These are phyloP conservation scores for Suillus variegatus DNA, from an alignment of 768 basidiomycete genomes.

Conservation along the genomic window DNA sequence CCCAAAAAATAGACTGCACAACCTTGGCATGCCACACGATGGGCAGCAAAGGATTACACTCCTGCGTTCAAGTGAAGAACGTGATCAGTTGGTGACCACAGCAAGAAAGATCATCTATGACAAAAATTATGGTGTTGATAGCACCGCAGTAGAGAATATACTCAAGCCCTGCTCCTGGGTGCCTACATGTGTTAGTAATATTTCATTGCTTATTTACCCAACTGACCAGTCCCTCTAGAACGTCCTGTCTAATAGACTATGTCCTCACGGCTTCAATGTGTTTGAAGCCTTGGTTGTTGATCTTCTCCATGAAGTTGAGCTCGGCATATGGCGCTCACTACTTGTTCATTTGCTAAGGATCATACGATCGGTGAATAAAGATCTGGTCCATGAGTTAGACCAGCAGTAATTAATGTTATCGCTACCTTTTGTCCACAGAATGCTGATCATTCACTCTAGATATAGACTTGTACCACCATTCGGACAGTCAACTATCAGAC, in stretches of 20 bases:
- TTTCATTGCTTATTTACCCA: neutral
- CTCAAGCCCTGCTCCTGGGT: conserved; percentile 17
- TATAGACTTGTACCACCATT: conserved; percentile 33
- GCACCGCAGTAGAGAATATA: conserved; percentile 12
- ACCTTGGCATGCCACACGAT: conserved; percentile 31
- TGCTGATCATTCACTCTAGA: conserved; percentile 15
- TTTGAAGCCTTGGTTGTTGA: conserved; percentile 33
- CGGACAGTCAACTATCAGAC: conserved; percentile 31
- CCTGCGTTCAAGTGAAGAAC: conserved; percentile 1
- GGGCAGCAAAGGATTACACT: neutral
- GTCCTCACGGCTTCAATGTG: conserved; percentile 21
- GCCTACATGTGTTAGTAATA: conserved; percentile 13
- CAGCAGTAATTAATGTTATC: neutral
- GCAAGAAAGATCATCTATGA: conserved; percentile 21
- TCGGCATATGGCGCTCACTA: conserved; percentile 38
- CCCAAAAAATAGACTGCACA: conserved; percentile 13
- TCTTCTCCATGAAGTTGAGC: conserved; percentile 40
- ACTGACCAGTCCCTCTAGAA: conserved; percentile 29
- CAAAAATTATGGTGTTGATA: conserved; percentile 11
- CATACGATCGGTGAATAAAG: conserved; percentile 10
- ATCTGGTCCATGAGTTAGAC: neutral
- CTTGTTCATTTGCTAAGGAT: conserved; percentile 38
- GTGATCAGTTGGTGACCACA: neutral
- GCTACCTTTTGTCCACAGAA: neutral
- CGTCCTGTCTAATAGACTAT: conserved; percentile 33